Percentiles rank a stretch among this genome's conserved stretches.
Evolutionary conservation across 2,329 filamentous ascomycete species (phyloP).

Genomic region (Fusarium sp.): DNA sequence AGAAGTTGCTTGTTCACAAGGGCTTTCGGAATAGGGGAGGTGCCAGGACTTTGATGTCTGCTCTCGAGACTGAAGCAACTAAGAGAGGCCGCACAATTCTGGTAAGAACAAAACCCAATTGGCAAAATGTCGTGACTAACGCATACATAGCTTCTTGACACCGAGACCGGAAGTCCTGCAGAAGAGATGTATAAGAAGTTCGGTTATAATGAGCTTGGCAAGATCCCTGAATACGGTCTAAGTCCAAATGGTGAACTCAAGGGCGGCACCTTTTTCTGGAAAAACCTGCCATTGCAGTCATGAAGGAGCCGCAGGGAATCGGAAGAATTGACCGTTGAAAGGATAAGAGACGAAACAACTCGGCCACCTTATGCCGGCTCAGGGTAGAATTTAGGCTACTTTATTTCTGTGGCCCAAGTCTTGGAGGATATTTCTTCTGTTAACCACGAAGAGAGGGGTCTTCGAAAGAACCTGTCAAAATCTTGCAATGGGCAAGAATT

Average conservation of each 20-base stretch:
- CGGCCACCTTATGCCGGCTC: too few species aligned
- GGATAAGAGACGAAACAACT: too few species aligned
- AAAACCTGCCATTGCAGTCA: slow-evolving; percentile 56
- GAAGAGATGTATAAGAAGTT: slow-evolving; percentile 65
- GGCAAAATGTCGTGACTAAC: too few species aligned
- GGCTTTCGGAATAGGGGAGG: slow-evolving; percentile 62
- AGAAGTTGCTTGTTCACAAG: slow-evolving; percentile 68
- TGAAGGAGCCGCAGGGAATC: neutral
- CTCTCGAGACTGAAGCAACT: slow-evolving; percentile 66
- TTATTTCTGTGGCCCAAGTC: too few species aligned
- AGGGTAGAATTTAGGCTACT: too few species aligned
- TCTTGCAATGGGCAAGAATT: neutral
- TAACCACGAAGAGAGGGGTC: too few species aligned
- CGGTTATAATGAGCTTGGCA: slow-evolving; percentile 67
- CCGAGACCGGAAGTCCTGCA: slow-evolving; percentile 62
- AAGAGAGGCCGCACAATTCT: slow-evolving; percentile 62
- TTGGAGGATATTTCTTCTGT: too few species aligned
- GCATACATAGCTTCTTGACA: slow-evolving; percentile 55
- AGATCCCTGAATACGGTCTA: slow-evolving; percentile 64
- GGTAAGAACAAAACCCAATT: slow-evolving; percentile 49
- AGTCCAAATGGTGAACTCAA: slow-evolving; percentile 61
- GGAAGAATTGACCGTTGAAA: too few species aligned
- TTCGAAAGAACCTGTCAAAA: neutral
- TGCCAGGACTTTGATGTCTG: slow-evolving; percentile 61
- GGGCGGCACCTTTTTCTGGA: slow-evolving; percentile 69